phyloP scores from a whole-genome alignment of 2,329 filamentous ascomycete species.

The Trichophyton mentagrophytes region DNA sequence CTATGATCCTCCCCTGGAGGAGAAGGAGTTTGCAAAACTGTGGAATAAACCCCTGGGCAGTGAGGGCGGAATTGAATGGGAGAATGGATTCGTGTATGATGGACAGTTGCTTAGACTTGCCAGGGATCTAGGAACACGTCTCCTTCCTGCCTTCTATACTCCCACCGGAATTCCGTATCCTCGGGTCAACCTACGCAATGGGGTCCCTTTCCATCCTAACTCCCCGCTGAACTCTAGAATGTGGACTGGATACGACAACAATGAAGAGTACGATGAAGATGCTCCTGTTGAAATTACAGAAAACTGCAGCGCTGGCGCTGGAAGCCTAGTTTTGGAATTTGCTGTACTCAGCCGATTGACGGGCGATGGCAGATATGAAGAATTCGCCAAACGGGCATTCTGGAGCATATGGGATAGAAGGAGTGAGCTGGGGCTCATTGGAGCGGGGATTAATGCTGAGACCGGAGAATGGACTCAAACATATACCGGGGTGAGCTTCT shows the following conservation, averaged over 20 bases:
- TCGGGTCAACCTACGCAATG: conserved; percentile 77
- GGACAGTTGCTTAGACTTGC: conserved; percentile 85
- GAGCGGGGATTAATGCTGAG: conserved; percentile 84
- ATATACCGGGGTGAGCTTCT: conserved; percentile 53
- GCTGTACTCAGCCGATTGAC: conserved; percentile 79
- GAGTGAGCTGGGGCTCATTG: conserved; percentile 75
- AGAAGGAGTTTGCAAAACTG: conserved; percentile 27
- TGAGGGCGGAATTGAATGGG: conserved; percentile 49
- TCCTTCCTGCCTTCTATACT: conserved; percentile 87
- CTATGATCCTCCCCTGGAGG: conserved; percentile 46
- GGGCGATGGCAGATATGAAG: conserved; percentile 76
- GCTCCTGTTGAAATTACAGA: conserved; percentile 65
- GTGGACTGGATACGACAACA: conserved; percentile 13
- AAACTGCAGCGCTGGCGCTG: conserved; percentile 93
- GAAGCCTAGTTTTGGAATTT: conserved; percentile 86
- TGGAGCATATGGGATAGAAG: conserved; percentile 92
- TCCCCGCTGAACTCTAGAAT: conserved; percentile 54
- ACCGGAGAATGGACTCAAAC: conserved; percentile 77
- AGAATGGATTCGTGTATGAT: conserved; percentile 67
- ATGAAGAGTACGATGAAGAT: conserved; percentile 12
- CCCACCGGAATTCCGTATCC: conserved; percentile 87
- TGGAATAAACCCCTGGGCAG: conserved; percentile 26
- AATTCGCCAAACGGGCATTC: conserved; percentile 79
- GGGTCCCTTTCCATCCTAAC: conserved; percentile 84
- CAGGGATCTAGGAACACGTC: conserved; percentile 65